Evolutionary conservation across 1,139 yeast species (phyloP), one percentile per base, ranked within the genome.

Genomic region (Saccharomyces pastorianus): DNA sequence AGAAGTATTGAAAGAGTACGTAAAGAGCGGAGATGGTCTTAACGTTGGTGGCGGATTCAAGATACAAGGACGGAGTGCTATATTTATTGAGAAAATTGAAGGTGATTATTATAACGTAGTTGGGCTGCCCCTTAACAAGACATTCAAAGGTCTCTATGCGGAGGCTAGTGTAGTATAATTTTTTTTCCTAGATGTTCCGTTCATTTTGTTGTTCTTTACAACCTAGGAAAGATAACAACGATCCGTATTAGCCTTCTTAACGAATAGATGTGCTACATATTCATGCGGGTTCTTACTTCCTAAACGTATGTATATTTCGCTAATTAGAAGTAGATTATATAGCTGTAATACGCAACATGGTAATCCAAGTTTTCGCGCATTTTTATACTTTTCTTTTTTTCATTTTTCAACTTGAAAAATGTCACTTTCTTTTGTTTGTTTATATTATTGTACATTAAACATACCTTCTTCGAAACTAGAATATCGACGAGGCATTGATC

Each of bases 31-130:
- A 28, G 98, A 91, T 67, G 99, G 95, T 0, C 58, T 76, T 5
- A 77, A 80, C 47, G 97, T 88, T 1, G 97, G 98, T 0, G 99
- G 97, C 6, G 99, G 99, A 1, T 90, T 89, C 72, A 85, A 84
- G 62, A 85, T 85, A 57, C 98, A 93, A 69, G 88, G 84, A 1
- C 66, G 67, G 17, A 91, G 93, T 0, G 85, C 88, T 3, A 64
- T 84, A 48, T 71, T 93, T 56, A 81, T 93, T 59, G 71, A 76
- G 44, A 70, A 72, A 17, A 79, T 90, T 14, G 75, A 76, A 2
- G 99, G 99, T 0, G 98, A 91, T 66, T 88, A 80, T 64, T 84
- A 78, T 69, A 91, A 89, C 66, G 87, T 89, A n/a, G 93, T 93
- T 7, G 99, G 99, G 0, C 72, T 93, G 55, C 98, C 99, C 0